Base-by-base conservation (phyloP, 768 basidiomycete species). In the Lactarius evosmus region DNA sequence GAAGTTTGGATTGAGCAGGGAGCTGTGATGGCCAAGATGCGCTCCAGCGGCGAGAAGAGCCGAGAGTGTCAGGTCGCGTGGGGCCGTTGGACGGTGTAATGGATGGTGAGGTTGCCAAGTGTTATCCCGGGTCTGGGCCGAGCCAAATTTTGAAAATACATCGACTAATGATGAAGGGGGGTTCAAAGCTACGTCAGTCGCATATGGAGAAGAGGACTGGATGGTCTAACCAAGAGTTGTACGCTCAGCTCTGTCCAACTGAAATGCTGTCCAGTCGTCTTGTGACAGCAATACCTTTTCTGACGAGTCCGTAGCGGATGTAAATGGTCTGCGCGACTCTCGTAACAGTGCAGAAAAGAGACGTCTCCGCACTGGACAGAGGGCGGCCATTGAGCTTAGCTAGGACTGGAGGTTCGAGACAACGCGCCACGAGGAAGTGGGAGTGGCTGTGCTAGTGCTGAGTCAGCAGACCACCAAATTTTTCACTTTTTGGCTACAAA, bases 21-120 rank as follows among this genome's bases (percentile, higher is more conserved):
- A 81, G 41, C 83, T 82, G 36, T 90, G 83, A 73, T 98, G 95
- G 7, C 97, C 97, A 51, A 98, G 85, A 73, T 98, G 95, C 17
- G 97, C 95, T 29, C 94, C 94, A 16, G 95, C 82, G 1, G 97
- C 95, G 49, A 98, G 78, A 66, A 99, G 86, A 53, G 95, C 89
- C 2, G 95, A 96, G 55, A 94, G 79, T 3, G 96, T 93, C 58
- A 88, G 78, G 64, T 90, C 79, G 52, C 83, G 76, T 11, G 87
- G 80, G 17, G 78, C 71, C 1, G 77, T 71, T 29, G 92, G 89
- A 65, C 82, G 82, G 69, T 85, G 84, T 34, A 93, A 79, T 19
- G 78, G 69, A 65, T 94, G 85, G 64, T 91, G 83, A 1, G 92
- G 86, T 74, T 86, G 86, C 75, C 82, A 95, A 38, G 85, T 79